phyloP scores from a whole-genome alignment of 2,329 filamentous ascomycete genomes.

The Amesomyces nigricolor region DNA sequence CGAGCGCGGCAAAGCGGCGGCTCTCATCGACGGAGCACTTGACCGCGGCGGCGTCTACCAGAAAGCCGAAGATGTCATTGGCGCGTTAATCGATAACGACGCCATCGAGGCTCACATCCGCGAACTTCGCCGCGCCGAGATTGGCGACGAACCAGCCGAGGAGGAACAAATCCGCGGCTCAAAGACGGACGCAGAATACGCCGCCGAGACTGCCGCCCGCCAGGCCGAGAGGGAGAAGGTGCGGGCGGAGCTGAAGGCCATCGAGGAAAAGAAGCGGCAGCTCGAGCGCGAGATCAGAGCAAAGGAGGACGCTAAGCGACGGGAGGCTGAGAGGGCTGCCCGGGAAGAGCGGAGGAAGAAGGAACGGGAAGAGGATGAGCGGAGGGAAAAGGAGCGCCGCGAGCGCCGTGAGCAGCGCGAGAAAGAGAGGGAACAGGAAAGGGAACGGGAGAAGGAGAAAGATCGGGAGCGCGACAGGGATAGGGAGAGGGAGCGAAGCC shows the following conservation, averaged over 20 bases:
- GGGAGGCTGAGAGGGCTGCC: constrained; percentile 32
- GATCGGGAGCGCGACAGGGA: constrained; percentile 32
- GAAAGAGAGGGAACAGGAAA: constrained; percentile 31
- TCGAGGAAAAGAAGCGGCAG: constrained; percentile 56
- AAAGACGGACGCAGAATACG: constrained; percentile 71
- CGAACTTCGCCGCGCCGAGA: constrained; percentile 59
- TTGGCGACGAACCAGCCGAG: constrained; percentile 63
- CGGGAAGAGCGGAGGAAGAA: constrained; percentile 32
- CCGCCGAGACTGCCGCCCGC: constrained; percentile 57
- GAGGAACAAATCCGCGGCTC: constrained; percentile 59
- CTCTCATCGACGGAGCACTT: constrained; percentile 71
- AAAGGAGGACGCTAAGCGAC: constrained; percentile 35
- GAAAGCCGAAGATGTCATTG: constrained; percentile 61
- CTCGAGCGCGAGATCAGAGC: constrained; percentile 53
- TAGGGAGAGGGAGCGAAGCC: constrained; percentile 29
- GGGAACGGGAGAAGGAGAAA: constrained; percentile 34
- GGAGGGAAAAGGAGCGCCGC: constrained; percentile 39
- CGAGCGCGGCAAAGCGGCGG: constrained; percentile 66
- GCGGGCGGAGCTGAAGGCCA: constrained; percentile 53
- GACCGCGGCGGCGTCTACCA: constrained; percentile 73
- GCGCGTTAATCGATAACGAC: constrained; percentile 60
- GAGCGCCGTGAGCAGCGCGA: constrained; percentile 31
- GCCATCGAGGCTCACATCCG: constrained; percentile 66
- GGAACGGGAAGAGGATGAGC: constrained; percentile 35
- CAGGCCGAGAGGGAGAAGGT: constrained; percentile 56